Evolutionary conservation across 163 green algal genomes (phyloP), one percentile per base, ranked within the genome.

Genomic region (Scenedesmus sp.): DNA sequence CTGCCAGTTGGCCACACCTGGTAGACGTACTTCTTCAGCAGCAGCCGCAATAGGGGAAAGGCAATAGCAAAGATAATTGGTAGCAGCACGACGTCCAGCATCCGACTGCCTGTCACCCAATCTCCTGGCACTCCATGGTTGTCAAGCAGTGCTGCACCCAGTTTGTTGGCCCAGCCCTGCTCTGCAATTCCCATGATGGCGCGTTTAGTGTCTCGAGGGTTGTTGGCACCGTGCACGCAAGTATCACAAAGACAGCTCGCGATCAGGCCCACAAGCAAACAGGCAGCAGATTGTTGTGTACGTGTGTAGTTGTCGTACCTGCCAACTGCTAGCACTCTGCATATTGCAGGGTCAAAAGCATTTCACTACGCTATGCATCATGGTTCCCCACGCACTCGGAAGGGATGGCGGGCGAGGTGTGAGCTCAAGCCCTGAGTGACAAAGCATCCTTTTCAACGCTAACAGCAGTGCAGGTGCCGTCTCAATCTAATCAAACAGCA

Each of bases 11-110:
- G 30, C 22, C 93, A 22, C 46, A 94, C 93, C 93, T 95, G 53
- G 85, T 91, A 94, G 0, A 95, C 15, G 15, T 70, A 81, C 1
- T 40, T 85, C 20, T 70, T 72, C 5, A 95, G 89, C 1, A 93
- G 26, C 0, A 49, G 0, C 0, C 93, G 91, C 33, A 96, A 2
- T 18, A 94, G 0, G 0, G 93, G 93, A 42, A 94, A 93, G 10
- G 72, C 35, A 2, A 94, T 20, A 3, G 94, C 94, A 53, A 95
- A 94, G 0, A 94, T 7, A 2, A 94, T 35, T 13, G 90, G 91
- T 33, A 96, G 70, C 81, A 89, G 33, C 22, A 49, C 40, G 1
- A 92, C 82, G 65, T 92, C 88, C 22, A 89, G 42, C 46, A 81
- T 85, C 0, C 88, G 81, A 68, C 65, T 82, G 7, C 88, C 88